Evolutionary conservation across 371 early-diverging fungal genomes (phyloP).

Genomic region (Amoeboaphelidium occidentale): DNA sequence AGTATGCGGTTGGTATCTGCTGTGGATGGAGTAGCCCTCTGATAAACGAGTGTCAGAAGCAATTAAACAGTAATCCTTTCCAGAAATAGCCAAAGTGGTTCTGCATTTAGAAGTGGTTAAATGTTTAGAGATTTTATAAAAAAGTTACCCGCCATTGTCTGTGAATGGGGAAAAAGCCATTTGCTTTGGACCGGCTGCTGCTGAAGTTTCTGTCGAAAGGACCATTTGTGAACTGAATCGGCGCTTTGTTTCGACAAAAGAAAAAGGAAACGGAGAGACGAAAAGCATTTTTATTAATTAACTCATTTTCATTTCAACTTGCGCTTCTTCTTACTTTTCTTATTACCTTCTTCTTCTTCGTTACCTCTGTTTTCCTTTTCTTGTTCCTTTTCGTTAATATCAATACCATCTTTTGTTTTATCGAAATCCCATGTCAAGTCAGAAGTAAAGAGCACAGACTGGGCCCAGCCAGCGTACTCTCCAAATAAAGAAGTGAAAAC

Average conservation of each 20-base stretch:
- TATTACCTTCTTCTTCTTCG: no score
- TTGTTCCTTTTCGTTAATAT: no score
- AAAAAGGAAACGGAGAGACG: no score
- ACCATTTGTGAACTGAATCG: no score
- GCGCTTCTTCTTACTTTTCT: no score
- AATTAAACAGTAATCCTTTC: conserved; percentile 78
- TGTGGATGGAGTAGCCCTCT: conserved; percentile 84
- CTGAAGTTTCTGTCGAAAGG: no score
- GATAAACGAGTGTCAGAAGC: conserved; percentile 96
- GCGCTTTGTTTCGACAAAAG: no score
- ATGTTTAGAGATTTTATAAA: neutral
- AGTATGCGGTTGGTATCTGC: conserved; percentile 79
- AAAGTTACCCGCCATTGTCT: conserved; percentile 30
- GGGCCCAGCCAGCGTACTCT: conserved; percentile 71
- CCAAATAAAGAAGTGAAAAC: conserved; percentile 56
- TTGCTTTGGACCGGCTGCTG: neutral
- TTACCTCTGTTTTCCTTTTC: no score
- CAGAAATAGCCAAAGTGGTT: conserved; percentile 80
- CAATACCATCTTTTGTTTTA: no score
- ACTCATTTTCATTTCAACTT: no score
- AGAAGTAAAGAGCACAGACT: conserved; percentile 32
- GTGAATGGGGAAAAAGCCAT: conserved; percentile 19
- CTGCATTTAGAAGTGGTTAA: conserved; percentile 14
- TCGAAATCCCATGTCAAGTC: conserved; percentile 9
- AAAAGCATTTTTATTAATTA: no score